Conservation (phyloP, 106 monocot genomes). For the Narthecium ossifragum region DNA sequence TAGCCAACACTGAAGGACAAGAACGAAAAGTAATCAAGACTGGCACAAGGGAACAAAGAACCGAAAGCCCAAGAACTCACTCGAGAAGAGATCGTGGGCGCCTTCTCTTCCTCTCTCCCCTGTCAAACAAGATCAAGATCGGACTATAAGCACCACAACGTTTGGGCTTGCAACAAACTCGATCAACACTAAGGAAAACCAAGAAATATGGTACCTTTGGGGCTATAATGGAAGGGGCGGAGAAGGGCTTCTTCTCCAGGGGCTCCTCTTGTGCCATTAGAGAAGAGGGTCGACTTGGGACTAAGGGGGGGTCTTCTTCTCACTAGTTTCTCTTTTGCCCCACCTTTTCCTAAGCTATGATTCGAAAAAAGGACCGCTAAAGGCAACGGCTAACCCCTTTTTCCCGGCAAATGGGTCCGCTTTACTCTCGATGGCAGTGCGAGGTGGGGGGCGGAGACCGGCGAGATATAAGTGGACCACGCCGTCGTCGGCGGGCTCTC, state of each 20-base stretch:
- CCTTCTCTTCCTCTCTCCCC: not conserved
- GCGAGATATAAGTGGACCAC: too few species aligned
- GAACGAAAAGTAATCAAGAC: too few species aligned
- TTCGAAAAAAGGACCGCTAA: not conserved
- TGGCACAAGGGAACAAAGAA: too few species aligned
- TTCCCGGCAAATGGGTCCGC: too few species aligned
- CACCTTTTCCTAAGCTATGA: not conserved
- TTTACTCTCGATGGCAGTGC: too few species aligned
- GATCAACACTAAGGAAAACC: too few species aligned
- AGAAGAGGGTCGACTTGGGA: not conserved
- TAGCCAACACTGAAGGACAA: not conserved
- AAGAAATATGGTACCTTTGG: not conserved
- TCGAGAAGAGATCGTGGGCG: not conserved
- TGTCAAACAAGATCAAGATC: too few species aligned
- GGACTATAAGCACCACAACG: too few species aligned
- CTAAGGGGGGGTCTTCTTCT: not conserved
- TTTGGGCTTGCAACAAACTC: not conserved
- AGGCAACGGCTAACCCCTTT: not conserved
- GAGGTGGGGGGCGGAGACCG: too few species aligned
- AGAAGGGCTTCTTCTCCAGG: not conserved
- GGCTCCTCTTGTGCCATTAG: not conserved
- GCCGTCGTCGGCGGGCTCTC: too few species aligned
- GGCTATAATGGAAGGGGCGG: not conserved
- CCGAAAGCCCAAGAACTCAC: not conserved
- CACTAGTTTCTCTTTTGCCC: not conserved